Conservation (phyloP, 2,329 filamentous ascomycete genomes). For the Aspergillus awamori region DNA sequence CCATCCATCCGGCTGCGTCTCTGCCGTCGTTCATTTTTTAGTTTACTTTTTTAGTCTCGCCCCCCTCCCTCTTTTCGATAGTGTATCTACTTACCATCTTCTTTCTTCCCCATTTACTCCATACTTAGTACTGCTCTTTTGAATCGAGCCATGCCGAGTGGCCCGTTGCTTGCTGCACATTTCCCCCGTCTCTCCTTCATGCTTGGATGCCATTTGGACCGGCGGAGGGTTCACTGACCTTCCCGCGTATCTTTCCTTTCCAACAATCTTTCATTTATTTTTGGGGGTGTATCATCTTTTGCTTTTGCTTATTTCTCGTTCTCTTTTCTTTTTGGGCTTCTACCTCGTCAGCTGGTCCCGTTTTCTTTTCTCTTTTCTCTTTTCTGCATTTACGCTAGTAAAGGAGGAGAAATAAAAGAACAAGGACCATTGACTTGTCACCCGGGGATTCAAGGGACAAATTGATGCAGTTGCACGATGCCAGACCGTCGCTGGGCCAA, state of each 20-base stretch:
- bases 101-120: background rate
- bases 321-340: background rate
- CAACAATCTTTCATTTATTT: background rate
- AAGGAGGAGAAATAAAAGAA: background rate
- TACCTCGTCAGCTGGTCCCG: background rate
- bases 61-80: background rate
- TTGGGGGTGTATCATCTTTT: background rate
- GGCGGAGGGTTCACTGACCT: conserved; percentile 12
- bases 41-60: background rate
- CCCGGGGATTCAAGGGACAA: background rate
- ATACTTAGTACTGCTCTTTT: background rate
- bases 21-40: too few relatives aligned
- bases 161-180: background rate
- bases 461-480: conserved; percentile 26
- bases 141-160: conserved; percentile 9
- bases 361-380: background rate
- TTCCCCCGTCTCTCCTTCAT: conserved; percentile 6
- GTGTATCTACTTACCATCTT: background rate
- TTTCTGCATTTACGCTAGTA: background rate
- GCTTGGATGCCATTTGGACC: conserved; percentile 15
- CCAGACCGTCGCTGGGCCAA: conserved; percentile 40
- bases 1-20: background rate
- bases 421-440: too few relatives aligned
- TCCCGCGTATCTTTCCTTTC: conserved; percentile 2
- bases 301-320: background rate